A percentile compares a stretch with the other conserved stretches of the same genome.
These are phyloP conservation scores for Opeltia flavorubescens DNA, from an alignment of 495 filamentous ascomycete species.

Conservation along the genomic window DNA sequence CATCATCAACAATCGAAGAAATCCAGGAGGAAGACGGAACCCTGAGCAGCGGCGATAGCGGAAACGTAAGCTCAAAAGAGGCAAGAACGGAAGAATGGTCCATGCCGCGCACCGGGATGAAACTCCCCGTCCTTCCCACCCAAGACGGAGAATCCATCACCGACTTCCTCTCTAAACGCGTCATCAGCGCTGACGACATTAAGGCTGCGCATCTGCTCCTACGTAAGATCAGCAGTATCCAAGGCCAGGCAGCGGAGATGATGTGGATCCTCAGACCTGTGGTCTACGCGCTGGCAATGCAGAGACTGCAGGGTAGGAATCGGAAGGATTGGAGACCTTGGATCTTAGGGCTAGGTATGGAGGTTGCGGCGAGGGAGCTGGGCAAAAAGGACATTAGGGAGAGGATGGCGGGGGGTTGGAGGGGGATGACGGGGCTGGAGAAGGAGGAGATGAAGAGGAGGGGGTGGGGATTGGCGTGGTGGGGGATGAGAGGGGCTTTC, in stretches of 20 bases:
- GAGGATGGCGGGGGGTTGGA: conserved; percentile 47
- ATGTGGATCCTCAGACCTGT: conserved; percentile 83
- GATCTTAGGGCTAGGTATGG: conserved; percentile 74
- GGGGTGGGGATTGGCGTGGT: conserved; percentile 85
- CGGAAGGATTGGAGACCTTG: conserved; percentile 73
- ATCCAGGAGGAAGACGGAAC: background rate
- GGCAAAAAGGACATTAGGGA: conserved; percentile 59
- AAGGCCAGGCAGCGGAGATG: conserved; percentile 70
- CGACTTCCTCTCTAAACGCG: conserved; percentile 76
- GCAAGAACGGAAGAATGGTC: conserved; percentile 50
- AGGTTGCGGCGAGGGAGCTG: conserved; percentile 74
- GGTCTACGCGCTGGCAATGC: conserved; percentile 75
- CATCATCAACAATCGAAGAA: background rate
- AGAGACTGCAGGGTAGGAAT: conserved; percentile 41
- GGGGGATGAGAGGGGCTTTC: conserved; percentile 87
- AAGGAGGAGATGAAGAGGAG: conserved; percentile 72
- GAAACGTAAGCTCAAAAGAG: background rate
- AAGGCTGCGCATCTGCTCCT: conserved; percentile 74
- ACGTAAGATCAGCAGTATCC: conserved; percentile 47
- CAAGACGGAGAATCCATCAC: conserved; percentile 52
- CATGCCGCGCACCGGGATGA: conserved; percentile 89
- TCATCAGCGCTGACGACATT: conserved; percentile 90
- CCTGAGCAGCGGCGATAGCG: conserved; percentile 22
- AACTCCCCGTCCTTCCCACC: conserved; percentile 66
- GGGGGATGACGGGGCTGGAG: conserved; percentile 69